Base-by-base conservation (phyloP, 176 grass and related monocot genomes). In the Oryza meridionalis region DNA sequence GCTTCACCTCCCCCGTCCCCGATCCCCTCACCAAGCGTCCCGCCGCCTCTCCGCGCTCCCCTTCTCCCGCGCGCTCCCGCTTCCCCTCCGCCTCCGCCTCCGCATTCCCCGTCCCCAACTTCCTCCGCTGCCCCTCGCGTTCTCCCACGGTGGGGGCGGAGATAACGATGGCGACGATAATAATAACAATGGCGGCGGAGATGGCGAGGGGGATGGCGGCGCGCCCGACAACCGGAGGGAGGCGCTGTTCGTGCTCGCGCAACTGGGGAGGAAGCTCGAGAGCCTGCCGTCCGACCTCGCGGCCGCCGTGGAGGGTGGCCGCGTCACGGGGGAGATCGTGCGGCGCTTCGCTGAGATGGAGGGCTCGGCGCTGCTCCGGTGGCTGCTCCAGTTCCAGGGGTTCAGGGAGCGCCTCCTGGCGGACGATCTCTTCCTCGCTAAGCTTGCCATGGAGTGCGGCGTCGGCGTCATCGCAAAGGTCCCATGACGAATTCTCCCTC, bases 371-470 rank as follows among this genome's bases (percentile, higher is more conserved):
- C 25, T 94, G 9, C 17, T 94, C 42, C 72, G 86, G 5, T 99
- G 96, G 96, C 83, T 99, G 38, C 78, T 99, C 22, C 90, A 82
- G 84, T 94, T 96, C 81, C 7, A 81, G 0, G 96, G 96, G 0
- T 99, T 99, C 84, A 89, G 89, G 84, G 93, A 96, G 86, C 86
- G 93, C 59, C 87, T 97, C 43, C 81, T 97, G 42, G 95, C 95
- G 13, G 95, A 97, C 64, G 92, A 97, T 32, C 91, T 97, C 82
- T 97, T 97, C 87, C 86, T 97, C 14, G 84, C 95, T 38, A 97
- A 97, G 88, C 72, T 97, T 50, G 88, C 10, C 78, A 97, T 97
- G 77, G 95, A 97, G 83, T 90, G 84, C 2, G 88, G 90, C 79
- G 89, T 97, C 47, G 95, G 95, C 3, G 80, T 94, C 79, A 81